These are phyloP conservation scores for Lactifluus hygrophoroides DNA, from an alignment of 768 basidiomycete genomes.

Conservation along the genomic window DNA sequence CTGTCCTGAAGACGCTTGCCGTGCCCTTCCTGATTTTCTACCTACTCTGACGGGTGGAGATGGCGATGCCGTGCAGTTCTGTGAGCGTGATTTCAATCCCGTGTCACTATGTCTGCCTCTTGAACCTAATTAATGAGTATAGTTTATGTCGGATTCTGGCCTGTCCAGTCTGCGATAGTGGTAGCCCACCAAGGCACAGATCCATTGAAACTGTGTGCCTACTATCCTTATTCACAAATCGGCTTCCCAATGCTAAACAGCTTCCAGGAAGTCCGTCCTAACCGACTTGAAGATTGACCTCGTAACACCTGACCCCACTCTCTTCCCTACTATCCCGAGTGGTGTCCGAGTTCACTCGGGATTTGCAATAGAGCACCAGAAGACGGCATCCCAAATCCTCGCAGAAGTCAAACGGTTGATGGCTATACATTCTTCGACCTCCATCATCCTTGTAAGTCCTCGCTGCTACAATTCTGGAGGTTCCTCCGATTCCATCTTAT, in stretches of 20 bases:
- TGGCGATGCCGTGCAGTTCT: conserved; percentile 39
- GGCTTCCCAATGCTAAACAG: neutral
- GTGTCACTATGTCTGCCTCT: neutral
- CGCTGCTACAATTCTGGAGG: neutral
- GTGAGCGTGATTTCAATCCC: conserved; percentile 25
- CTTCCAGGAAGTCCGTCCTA: conserved; percentile 8
- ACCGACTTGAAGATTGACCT: conserved; percentile 5
- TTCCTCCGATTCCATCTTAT: neutral
- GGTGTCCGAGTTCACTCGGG: conserved; percentile 8
- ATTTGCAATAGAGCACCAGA: conserved; percentile 12
- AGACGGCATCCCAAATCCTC: conserved; percentile 13
- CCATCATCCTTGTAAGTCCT: conserved; percentile 10
- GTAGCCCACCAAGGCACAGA: conserved; percentile 20
- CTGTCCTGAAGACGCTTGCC: conserved; percentile 31
- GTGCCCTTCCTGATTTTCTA: conserved; percentile 34
- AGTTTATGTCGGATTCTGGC: conserved; percentile 20
- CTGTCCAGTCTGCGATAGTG: conserved; percentile 10
- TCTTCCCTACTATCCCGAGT: conserved; percentile 10
- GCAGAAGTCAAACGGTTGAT: conserved; percentile 8
- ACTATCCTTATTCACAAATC: neutral
- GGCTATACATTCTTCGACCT: neutral
- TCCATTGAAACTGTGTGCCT: conserved; percentile 10
- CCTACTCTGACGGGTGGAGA: conserved; percentile 40
- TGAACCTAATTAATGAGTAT: neutral
- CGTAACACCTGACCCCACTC: conserved; percentile 2